Evolutionary conservation across 345 rosid species (phyloP), one percentile per base, ranked within the genome.

Genomic region (Abelmoschus esculentus): DNA sequence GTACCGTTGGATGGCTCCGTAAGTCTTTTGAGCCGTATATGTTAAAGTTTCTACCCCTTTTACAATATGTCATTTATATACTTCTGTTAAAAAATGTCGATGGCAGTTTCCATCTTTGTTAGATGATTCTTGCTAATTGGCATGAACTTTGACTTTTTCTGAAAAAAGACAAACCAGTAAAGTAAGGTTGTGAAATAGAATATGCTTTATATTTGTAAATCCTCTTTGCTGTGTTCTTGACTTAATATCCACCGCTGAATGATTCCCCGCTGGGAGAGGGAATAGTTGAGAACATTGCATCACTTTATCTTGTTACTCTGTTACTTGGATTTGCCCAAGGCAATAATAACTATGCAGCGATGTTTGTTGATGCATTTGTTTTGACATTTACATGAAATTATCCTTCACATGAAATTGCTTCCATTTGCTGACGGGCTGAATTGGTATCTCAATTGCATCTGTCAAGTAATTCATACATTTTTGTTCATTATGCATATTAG

Each of bases 1-100:
- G 5, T 83, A 83, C 34, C 87, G 85, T 61, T 83, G 87, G 87
- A 83, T 83, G 87, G 87, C 87, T 42, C 87, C 87, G 85, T 81
- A 81, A 81, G 85, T 82, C 54, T 69, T 63, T 61, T 13, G 15
- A 56, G 34, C 44, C 46, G 57, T 49, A 15, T 49, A 6, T 75
- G n/a, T 73, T 69, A 28, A 36, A 14, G 36, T 70, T 73, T 46
- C 59, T 46, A 64, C 61, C 17, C 26, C 5, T 63, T 6, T 42
- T 79, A 22, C 46, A 14, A 36, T 18, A 49, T 50, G 29, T 5
- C 18, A 42, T 55, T 55, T 47, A 55, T 57, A 42, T 40, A 22
- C 55, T 34, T 70, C 28, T 32, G 1, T 7, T 46, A 1, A 42
- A 3, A 15, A 52, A 15, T 38, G 14, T 32, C 4, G 56, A 15